A percentile compares a stretch with the other conserved stretches of the same genome.
Evolutionary conservation across 768 basidiomycete genomes (phyloP).

Genomic region (Serendipita sp.): DNA sequence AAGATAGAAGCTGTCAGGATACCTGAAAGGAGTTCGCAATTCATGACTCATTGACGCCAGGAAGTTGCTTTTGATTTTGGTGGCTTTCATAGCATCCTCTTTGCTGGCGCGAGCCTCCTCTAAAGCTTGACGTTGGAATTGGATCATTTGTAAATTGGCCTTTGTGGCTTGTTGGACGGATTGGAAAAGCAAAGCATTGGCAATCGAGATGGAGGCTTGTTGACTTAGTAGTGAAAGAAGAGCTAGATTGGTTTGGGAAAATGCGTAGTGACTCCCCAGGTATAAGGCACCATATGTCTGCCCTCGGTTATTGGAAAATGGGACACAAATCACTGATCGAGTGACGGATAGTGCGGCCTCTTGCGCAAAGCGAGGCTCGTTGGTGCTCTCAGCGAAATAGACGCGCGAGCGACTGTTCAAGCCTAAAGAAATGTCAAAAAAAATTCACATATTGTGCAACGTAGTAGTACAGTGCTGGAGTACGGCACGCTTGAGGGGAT

Average conservation of each 20-base stretch:
- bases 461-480: conserved; percentile 42
- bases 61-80: conserved; percentile 70
- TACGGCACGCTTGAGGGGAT: conserved; percentile 50
- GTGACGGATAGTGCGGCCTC: conserved; percentile 40
- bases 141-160: conserved; percentile 64
- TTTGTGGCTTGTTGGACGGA: conserved; percentile 58
- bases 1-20: not conserved
- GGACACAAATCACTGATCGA: conserved; percentile 50
- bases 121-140: conserved; percentile 50
- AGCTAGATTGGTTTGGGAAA: conserved; percentile 42
- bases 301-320: conserved; percentile 58
- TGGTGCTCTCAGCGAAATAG: conserved; percentile 42
- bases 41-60: conserved; percentile 67
- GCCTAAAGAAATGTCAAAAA: conserved; percentile 22
- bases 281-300: conserved; percentile 62
- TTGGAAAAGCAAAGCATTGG: conserved; percentile 58
- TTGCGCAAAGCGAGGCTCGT: conserved; percentile 52
- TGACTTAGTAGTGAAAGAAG: conserved; percentile 51
- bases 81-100: conserved; percentile 58
- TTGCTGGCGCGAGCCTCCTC: conserved; percentile 54
- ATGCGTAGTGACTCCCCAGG: conserved; percentile 47
- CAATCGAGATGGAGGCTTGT: conserved; percentile 61
- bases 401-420: conserved; percentile 50
- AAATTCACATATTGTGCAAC: not conserved
- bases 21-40: conserved; percentile 63